Conservation (phyloP, 805 yeast species). For the Candida hispaniensis region DNA sequence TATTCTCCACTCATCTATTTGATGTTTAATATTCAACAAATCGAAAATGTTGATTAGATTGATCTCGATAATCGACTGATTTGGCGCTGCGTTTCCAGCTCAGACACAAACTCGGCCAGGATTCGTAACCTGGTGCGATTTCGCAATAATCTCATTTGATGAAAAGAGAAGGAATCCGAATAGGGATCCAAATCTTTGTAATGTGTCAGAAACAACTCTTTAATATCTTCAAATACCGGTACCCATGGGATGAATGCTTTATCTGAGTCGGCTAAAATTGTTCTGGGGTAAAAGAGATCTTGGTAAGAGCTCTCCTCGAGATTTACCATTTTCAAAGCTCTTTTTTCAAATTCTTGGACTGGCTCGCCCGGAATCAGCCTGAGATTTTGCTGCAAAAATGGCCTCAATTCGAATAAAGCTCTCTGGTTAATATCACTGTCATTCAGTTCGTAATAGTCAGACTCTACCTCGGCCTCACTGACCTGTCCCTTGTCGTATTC, state of each 20-base stretch:
- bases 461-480: background rate
- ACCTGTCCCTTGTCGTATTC: too few species aligned
- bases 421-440: constrained; percentile 6
- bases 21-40: too few species aligned
- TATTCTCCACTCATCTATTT: too few species aligned
- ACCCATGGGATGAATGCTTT: constrained; percentile 21
- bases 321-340: constrained; percentile 14
- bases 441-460: constrained; percentile 1
- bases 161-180: constrained; percentile 17
- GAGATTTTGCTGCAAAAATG: constrained; percentile 3
- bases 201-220: constrained; percentile 18
- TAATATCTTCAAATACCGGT: constrained; percentile 21
- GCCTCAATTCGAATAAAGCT: constrained; percentile 1
- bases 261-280: constrained; percentile 21
- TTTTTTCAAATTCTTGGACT: constrained; percentile 9
- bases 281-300: constrained; percentile 21
- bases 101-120: constrained; percentile 16
- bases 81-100: too few species aligned
- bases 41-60: too few species aligned
- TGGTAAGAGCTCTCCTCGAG: constrained; percentile 20
- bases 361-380: constrained; percentile 1
- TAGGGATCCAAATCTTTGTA: constrained; percentile 20
- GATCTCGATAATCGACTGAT: too few species aligned
- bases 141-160: constrained; percentile 19
- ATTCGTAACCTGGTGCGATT: constrained; percentile 20